Percentiles rank a stretch among this genome's conserved stretches.
Evolutionary conservation across 306 rosid species (phyloP).

Genomic region (Quercus rubra): DNA sequence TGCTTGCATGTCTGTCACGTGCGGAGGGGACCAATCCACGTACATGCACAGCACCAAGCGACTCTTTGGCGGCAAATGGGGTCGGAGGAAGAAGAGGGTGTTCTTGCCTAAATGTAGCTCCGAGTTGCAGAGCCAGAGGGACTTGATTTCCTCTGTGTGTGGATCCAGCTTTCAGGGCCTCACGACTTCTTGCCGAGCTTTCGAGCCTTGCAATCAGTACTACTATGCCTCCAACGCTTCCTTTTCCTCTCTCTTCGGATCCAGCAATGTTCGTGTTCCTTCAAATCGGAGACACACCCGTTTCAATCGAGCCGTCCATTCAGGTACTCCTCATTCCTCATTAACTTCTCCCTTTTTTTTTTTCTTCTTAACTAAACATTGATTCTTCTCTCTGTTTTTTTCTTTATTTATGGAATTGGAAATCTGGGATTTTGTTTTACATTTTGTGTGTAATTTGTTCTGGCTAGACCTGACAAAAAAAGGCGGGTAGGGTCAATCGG

Average conservation of each 20-base stretch:
- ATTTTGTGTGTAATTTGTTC: neutral
- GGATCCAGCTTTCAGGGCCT: slow-evolving; percentile 81
- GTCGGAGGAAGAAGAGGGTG: slow-evolving; percentile 32
- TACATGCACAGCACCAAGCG: too few species aligned
- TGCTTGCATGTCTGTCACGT: slow-evolving; percentile 89
- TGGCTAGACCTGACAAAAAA: too few species aligned
- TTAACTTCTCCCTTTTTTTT: too few species aligned
- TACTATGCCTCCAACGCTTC: slow-evolving; percentile 41
- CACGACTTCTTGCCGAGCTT: slow-evolving; percentile 51
- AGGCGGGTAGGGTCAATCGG: too few species aligned
- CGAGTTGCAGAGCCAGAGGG: slow-evolving; percentile 36
- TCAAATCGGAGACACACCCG: slow-evolving; percentile 50
- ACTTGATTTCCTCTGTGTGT: slow-evolving; percentile 39
- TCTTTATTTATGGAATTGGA: neutral
- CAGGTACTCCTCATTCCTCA: slow-evolving; percentile 29
- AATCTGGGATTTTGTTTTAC: neutral
- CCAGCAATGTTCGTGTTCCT: slow-evolving; percentile 32
- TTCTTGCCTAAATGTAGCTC: slow-evolving; percentile 36
- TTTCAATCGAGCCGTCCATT: slow-evolving; percentile 31
- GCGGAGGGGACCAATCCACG: slow-evolving; percentile 46
- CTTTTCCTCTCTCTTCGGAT: slow-evolving; percentile 53
- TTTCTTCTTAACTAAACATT: neutral
- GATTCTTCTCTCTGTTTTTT: neutral
- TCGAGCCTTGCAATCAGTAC: slow-evolving; percentile 65
- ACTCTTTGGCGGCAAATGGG: slow-evolving; percentile 14